Evolutionary conservation across 208 protist species (phyloP).

Genomic region (Trypanosoma theileri): DNA sequence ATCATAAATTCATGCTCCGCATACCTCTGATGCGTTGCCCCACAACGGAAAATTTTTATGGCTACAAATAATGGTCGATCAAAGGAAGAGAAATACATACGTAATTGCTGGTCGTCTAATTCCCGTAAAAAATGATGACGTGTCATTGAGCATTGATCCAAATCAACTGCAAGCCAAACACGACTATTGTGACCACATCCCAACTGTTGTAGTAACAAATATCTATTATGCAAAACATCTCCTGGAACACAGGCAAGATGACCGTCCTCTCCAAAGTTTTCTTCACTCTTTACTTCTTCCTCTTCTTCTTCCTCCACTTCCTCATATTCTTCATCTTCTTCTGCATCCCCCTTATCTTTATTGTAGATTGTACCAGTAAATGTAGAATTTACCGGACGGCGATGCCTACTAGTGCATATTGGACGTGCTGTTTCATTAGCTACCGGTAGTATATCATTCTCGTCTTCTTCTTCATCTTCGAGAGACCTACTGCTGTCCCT

Average conservation of each 20-base stretch:
- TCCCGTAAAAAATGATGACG: slow-evolving; percentile 43
- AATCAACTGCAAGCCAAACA: slow-evolving; percentile 71
- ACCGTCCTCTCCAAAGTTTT: slow-evolving; percentile 47
- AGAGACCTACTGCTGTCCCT: background rate
- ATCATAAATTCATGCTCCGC: slow-evolving; percentile 50
- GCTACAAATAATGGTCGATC: slow-evolving; percentile 59
- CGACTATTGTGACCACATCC: slow-evolving; percentile 52
- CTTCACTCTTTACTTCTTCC: slow-evolving; percentile 29
- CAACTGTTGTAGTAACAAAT: slow-evolving; percentile 49
- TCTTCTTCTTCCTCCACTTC: slow-evolving; percentile 10
- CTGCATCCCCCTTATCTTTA: background rate
- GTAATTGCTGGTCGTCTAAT: slow-evolving; percentile 37
- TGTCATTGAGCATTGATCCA: slow-evolving; percentile 46
- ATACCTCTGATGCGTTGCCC: slow-evolving; percentile 37
- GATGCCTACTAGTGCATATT: background rate
- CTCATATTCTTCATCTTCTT: slow-evolving; percentile 4
- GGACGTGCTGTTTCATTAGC: background rate
- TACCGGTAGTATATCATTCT: background rate
- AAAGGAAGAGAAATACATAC: slow-evolving; percentile 34
- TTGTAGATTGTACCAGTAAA: background rate
- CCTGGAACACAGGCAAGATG: slow-evolving; percentile 63
- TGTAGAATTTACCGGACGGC: background rate
- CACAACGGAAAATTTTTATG: slow-evolving; percentile 74
- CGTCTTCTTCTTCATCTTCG: background rate
- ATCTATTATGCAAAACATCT: slow-evolving; percentile 63